These are phyloP conservation scores for Colletotrichum horii DNA, from an alignment of 2,329 filamentous ascomycete species.

Conservation along the genomic window DNA sequence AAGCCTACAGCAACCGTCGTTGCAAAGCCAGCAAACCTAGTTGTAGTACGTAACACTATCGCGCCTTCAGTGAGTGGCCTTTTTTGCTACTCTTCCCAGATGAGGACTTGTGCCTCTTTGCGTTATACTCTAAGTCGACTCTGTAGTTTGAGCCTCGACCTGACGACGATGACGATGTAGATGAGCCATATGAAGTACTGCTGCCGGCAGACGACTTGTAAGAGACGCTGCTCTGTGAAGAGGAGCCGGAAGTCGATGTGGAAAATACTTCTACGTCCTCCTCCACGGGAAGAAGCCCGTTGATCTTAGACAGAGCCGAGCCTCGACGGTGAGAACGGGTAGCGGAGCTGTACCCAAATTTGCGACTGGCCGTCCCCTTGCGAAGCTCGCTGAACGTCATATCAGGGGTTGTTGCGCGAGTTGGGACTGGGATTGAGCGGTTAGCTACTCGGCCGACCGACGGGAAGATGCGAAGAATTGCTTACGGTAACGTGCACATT, in stretches of 20 bases:
- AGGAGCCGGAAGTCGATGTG: constrained; percentile 19
- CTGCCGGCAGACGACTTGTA: neutral
- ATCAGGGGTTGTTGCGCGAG: constrained; percentile 37
- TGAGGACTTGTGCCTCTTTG: constrained; percentile 23
- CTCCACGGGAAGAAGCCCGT: neutral
- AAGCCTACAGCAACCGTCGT: neutral
- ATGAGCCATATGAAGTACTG: neutral
- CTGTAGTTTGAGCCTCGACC: constrained; percentile 26
- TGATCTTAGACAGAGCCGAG: constrained; percentile 23
- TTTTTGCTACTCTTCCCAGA: constrained; percentile 3
- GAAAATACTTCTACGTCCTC: neutral
- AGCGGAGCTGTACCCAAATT: constrained; percentile 36
- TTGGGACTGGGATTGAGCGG: constrained; percentile 30
- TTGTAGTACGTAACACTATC: neutral
- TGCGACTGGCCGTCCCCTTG: constrained; percentile 41
- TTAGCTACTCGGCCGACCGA: neutral
- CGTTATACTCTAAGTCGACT: constrained; percentile 33
- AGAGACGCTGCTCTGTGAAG: constrained; percentile 5
- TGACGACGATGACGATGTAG: constrained; percentile 19
- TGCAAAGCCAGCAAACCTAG: neutral
- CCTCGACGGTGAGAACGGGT: constrained; percentile 34
- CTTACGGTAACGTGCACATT: constrained; percentile 51
- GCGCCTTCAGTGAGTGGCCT: neutral
- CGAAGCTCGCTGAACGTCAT: constrained; percentile 40
- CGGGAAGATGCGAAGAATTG: neutral